Evolutionary conservation across 768 basidiomycete genomes (phyloP).

Genomic region (Collybia nuda): DNA sequence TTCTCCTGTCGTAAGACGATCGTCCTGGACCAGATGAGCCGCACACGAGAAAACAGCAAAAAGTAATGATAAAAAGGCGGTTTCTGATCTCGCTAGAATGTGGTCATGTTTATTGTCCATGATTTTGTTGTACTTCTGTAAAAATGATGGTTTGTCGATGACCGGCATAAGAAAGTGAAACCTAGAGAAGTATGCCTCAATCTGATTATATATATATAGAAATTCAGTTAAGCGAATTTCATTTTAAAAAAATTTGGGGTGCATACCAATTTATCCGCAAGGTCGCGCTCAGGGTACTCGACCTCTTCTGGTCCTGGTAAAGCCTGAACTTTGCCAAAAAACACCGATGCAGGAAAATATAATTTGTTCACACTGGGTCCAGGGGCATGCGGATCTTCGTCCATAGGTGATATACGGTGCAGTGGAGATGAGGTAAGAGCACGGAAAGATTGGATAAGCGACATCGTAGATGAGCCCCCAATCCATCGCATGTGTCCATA

Average conservation of each 20-base stretch:
- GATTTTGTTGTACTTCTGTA: conserved; percentile 65
- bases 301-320: conserved; percentile 84
- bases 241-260: neutral
- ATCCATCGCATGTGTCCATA: conserved; percentile 93
- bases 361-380: conserved; percentile 81
- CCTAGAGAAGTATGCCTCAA: conserved; percentile 83
- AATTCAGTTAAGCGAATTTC: neutral
- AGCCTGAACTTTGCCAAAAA: conserved; percentile 83
- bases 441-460: conserved; percentile 85
- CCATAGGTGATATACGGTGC: conserved; percentile 79
- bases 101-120: conserved; percentile 70
- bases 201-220: conserved; percentile 37
- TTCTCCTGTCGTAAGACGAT: conserved; percentile 56
- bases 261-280: conserved; percentile 84
- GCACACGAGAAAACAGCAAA: conserved; percentile 93
- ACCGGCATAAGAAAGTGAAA: conserved; percentile 90
- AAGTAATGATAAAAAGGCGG: conserved; percentile 77
- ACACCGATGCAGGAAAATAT: conserved; percentile 86
- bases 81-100: conserved; percentile 53
- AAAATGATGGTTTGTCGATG: conserved; percentile 82
- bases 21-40: conserved; percentile 75
- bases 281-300: conserved; percentile 81
- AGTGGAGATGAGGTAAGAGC: conserved; percentile 72
- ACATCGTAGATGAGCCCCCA: conserved; percentile 90
- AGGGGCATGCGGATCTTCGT: conserved; percentile 78